phyloP scores from a whole-genome alignment of 306 rosid genomes.

The Rubus parviflorus region DNA sequence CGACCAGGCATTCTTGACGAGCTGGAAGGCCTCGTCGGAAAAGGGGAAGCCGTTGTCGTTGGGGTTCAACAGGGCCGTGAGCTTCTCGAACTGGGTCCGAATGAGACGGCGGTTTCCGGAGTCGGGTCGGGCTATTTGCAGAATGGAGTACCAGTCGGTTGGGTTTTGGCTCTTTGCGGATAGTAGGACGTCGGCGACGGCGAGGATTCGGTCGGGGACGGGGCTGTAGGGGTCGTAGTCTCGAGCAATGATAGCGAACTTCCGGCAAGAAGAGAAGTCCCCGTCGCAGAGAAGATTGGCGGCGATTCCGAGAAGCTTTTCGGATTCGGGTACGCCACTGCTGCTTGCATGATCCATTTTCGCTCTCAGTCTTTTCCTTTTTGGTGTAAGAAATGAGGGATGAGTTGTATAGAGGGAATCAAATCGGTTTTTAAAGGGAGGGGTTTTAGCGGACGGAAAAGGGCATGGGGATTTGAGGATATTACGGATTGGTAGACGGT shows the following conservation, averaged over 20 bases:
- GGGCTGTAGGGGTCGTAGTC: constrained; percentile 35
- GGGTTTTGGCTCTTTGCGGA: constrained; percentile 24
- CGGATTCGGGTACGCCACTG: constrained; percentile 17
- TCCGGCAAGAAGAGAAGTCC: constrained; percentile 35
- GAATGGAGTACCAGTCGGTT: constrained; percentile 49
- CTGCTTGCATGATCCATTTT: constrained; percentile 4
- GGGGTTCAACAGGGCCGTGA: constrained; percentile 39
- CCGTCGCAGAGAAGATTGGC: constrained; percentile 24
- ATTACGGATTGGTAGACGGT: neutral
- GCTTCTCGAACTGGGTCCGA: constrained; percentile 38
- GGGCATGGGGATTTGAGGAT: neutral
- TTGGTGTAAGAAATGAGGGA: neutral
- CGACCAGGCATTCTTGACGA: constrained; percentile 51
- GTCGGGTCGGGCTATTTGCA: constrained; percentile 35
- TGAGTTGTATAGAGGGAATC: neutral
- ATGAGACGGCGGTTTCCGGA: constrained; percentile 22
- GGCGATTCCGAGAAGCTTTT: constrained; percentile 16
- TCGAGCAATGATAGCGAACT: constrained; percentile 1
- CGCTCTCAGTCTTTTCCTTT: neutral
- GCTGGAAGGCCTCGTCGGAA: constrained; percentile 37
- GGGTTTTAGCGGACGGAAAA: constrained; percentile 3
- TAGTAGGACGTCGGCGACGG: constrained; percentile 40
- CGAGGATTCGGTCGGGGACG: constrained; percentile 34
- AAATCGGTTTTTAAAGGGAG: neutral
- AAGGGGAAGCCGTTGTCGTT: constrained; percentile 39